A percentile compares a stretch with the other conserved stretches of the same genome.
These are phyloP conservation scores for Filobasidium wieringae DNA, from an alignment of 768 basidiomycete genomes.

Conservation along the genomic window DNA sequence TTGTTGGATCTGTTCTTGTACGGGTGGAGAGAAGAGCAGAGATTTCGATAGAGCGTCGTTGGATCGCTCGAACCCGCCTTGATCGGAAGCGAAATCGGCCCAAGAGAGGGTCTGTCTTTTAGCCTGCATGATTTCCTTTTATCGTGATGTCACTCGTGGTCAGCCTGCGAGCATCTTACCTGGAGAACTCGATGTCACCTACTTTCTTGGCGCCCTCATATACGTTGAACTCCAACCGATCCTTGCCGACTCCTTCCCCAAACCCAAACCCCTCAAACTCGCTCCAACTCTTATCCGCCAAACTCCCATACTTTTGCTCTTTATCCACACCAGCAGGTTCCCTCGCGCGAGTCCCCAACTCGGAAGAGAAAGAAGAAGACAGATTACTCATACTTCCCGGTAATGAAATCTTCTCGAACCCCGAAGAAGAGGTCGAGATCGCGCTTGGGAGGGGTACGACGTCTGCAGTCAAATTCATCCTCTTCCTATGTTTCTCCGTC, in stretches of 20 bases:
- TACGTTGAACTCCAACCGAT: slow-evolving; percentile 81
- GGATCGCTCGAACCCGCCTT: slow-evolving; percentile 64
- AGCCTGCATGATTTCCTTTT: slow-evolving; percentile 48
- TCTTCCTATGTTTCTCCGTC: not conserved
- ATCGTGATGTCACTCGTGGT: slow-evolving; percentile 12
- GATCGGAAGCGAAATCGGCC: slow-evolving; percentile 64
- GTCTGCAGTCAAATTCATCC: not conserved
- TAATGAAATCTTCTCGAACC: not conserved
- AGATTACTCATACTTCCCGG: not conserved
- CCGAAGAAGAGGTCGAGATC: not conserved
- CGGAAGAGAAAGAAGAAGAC: not conserved
- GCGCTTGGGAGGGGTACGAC: not conserved
- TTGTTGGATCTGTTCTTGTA: slow-evolving; percentile 50
- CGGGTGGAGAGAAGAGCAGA: slow-evolving; percentile 59
- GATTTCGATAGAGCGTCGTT: slow-evolving; percentile 67
- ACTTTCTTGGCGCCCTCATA: slow-evolving; percentile 72
- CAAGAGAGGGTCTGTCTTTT: slow-evolving; percentile 79
- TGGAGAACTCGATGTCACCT: slow-evolving; percentile 28
- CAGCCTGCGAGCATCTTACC: slow-evolving; percentile 5
- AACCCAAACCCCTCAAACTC: slow-evolving; percentile 82
- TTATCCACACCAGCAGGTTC: too few relatives aligned
- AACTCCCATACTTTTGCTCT: slow-evolving; percentile 49
- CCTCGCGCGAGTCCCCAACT: too few relatives aligned
- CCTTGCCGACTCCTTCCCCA: slow-evolving; percentile 45
- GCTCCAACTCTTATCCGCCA: slow-evolving; percentile 84